phyloP scores from a whole-genome alignment of 139 green algal genomes.

The Parachlorella kessleri region DNA sequence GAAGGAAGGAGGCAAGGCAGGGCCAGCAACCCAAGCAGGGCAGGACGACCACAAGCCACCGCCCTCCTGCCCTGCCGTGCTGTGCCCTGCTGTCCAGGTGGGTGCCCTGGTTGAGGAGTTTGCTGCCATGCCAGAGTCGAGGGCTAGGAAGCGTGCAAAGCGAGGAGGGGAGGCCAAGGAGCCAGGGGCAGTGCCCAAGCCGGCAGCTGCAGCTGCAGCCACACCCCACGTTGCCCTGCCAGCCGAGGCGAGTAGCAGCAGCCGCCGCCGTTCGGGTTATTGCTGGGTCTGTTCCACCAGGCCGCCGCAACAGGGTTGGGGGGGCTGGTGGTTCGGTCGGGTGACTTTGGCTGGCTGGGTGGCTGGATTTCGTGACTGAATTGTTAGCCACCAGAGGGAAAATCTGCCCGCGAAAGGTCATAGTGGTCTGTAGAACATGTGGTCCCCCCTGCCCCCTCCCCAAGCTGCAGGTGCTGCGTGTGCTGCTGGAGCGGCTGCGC shows the following conservation, averaged over 20 bases:
- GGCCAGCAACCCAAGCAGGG: too few species aligned
- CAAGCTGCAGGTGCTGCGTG: constrained; percentile 42
- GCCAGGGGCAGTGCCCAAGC: background rate
- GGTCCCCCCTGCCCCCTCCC: too few species aligned
- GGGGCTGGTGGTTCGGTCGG: too few species aligned
- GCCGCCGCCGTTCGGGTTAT: background rate
- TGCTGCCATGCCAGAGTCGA: constrained; percentile 38
- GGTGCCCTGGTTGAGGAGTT: constrained; percentile 36
- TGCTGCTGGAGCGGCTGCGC: constrained; percentile 87
- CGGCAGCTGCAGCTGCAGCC: background rate
- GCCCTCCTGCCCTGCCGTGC: background rate
- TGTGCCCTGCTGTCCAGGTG: constrained; percentile 24
- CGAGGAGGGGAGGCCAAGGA: constrained; percentile 5
- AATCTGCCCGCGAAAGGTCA: too few species aligned
- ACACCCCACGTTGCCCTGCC: background rate
- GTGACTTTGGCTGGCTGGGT: too few species aligned
- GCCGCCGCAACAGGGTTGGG: too few species aligned
- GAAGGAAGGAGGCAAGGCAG: too few species aligned
- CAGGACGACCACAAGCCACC: too few species aligned
- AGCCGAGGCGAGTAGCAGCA: background rate
- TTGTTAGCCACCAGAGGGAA: too few species aligned
- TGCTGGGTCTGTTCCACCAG: too few species aligned
- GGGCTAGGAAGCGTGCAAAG: constrained; percentile 2
- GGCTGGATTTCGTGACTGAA: too few species aligned
- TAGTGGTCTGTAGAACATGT: too few species aligned